Conservation (phyloP, 2,329 filamentous ascomycete genomes). For the Claviceps humidiphila region DNA sequence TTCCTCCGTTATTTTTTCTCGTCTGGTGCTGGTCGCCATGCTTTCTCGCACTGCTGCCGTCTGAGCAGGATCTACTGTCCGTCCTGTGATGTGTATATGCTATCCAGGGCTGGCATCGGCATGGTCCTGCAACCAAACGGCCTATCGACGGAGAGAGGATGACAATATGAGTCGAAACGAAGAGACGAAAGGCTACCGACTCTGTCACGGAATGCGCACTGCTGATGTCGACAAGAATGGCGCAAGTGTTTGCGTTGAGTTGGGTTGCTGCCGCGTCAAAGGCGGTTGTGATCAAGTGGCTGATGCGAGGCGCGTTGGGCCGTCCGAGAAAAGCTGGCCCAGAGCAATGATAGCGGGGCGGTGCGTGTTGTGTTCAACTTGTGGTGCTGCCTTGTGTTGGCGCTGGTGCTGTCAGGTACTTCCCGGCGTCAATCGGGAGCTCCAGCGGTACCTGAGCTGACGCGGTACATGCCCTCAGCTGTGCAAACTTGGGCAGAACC, state of each 20-base stretch:
- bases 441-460: neutral
- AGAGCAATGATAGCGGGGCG: neutral
- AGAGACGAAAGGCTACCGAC: neutral
- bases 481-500: neutral
- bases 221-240: neutral
- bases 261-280: neutral
- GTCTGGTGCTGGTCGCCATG: constrained; percentile 2
- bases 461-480: neutral
- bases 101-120: constrained; percentile 5
- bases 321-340: neutral
- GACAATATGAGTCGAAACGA: neutral
- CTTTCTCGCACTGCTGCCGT: neutral
- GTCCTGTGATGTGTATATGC: neutral
- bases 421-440: neutral
- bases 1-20: constrained; percentile 14
- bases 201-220: neutral
- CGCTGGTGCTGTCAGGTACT: neutral
- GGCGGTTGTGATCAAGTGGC: neutral
- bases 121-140: neutral
- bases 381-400: too few species aligned
- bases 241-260: neutral
- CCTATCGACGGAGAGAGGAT: neutral
- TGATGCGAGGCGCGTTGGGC: neutral
- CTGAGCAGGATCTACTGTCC: neutral
- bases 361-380: too few species aligned